phyloP scores from a whole-genome alignment of 116 monocot species.

The Trichopus zeylanicus region DNA sequence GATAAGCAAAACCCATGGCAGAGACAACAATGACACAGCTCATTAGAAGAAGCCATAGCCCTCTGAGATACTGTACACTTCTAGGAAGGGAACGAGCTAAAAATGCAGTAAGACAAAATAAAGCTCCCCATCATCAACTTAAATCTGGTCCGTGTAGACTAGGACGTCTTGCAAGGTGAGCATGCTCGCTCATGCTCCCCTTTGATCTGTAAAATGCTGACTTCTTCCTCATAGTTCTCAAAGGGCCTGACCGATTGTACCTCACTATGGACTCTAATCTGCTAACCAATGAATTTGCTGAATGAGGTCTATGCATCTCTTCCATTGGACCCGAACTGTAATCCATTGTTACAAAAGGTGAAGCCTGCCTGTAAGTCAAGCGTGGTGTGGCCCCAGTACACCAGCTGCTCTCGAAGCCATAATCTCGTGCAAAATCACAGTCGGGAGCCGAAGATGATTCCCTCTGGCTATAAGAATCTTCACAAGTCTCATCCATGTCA shows the following conservation, averaged over 20 bases:
- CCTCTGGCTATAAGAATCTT: slow-evolving; percentile 45
- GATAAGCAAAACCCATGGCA: neutral
- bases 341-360: slow-evolving; percentile 55
- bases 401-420: slow-evolving; percentile 40
- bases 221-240: slow-evolving; percentile 31
- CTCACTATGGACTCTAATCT: slow-evolving; percentile 19
- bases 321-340: slow-evolving; percentile 46
- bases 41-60: neutral
- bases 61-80: slow-evolving; percentile 1
- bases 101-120: neutral
- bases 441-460: slow-evolving; percentile 43
- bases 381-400: slow-evolving; percentile 35
- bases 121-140: neutral
- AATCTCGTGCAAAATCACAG: slow-evolving; percentile 29
- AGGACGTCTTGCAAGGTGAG: slow-evolving; percentile 14
- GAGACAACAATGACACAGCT: neutral
- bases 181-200: slow-evolving; percentile 71
- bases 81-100: neutral
- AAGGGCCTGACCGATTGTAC: slow-evolving; percentile 50
- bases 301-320: slow-evolving; percentile 33
- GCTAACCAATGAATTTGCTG: slow-evolving; percentile 20
- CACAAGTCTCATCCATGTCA: slow-evolving; percentile 36
- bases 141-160: neutral
- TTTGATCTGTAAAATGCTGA: slow-evolving; percentile 28
- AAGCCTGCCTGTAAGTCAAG: slow-evolving; percentile 22